Conservation (phyloP, 441 rosid genomes). For the Populus hybrid region DNA sequence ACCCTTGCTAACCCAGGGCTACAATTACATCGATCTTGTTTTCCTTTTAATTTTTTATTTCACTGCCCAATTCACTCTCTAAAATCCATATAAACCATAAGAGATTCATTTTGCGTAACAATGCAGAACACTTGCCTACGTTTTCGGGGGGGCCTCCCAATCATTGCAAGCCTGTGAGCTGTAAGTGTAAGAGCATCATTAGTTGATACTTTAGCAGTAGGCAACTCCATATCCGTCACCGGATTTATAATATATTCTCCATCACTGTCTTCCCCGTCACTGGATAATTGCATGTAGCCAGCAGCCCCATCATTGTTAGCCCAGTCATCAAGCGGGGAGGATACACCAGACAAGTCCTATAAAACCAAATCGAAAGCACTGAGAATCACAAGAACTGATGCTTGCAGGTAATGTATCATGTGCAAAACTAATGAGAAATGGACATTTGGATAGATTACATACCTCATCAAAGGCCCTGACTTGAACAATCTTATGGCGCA, state of each 20-base stretch:
- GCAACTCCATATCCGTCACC: conserved; percentile 52
- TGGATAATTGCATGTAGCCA: conserved; percentile 50
- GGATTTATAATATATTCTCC: conserved; percentile 61
- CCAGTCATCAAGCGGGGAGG: conserved; percentile 53
- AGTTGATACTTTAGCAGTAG: conserved; percentile 37
- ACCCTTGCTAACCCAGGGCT: not conserved
- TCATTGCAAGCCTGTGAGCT: conserved; percentile 60
- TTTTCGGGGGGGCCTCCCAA: conserved; percentile 48
- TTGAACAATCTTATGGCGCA: too few relatives aligned
- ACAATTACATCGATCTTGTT: not conserved
- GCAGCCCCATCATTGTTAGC: conserved; percentile 33
- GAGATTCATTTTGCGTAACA: not conserved
- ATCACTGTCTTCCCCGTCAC: conserved; percentile 84
- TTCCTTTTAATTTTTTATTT: not conserved
- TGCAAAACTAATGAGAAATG: too few relatives aligned
- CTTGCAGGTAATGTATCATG: too few relatives aligned
- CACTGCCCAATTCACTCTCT: not conserved
- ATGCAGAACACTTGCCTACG: conserved; percentile 47
- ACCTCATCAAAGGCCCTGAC: too few relatives aligned
- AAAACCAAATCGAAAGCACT: too few relatives aligned
- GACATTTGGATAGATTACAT: too few relatives aligned
- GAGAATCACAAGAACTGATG: too few relatives aligned
- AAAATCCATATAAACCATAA: not conserved
- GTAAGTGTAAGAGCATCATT: conserved; percentile 53
- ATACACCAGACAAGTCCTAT: conserved; percentile 16